A percentile compares a stretch with the other conserved stretches of the same genome.
Conservation (phyloP, 371 early-diverging fungal genomes). For the Dipsacomyces acuminosporus region DNA sequence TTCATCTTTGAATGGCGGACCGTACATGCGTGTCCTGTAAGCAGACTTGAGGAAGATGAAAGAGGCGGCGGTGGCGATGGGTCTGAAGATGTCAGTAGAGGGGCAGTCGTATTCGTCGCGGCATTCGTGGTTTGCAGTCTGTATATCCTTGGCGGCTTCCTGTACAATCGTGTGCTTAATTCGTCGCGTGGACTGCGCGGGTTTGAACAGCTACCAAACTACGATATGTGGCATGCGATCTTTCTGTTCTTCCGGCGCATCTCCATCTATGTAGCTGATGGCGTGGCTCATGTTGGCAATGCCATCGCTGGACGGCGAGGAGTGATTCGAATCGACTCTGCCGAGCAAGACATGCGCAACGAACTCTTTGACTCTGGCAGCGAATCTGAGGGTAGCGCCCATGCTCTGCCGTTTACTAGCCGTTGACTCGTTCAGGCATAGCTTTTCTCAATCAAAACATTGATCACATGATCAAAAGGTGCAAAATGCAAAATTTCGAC, state of each 20-base stretch:
- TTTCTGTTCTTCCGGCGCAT: conserved; percentile 14
- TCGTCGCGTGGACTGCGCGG: conserved; percentile 42
- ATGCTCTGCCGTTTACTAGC: conserved; percentile 15
- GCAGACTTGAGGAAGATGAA: background rate
- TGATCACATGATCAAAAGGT: too few species aligned
- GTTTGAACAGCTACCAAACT: conserved; percentile 46
- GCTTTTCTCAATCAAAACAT: too few species aligned
- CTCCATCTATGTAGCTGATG: conserved; percentile 2
- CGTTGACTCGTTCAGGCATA: background rate
- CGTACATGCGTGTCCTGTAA: conserved; percentile 18
- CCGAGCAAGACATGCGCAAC: conserved; percentile 28
- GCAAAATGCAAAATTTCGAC: too few species aligned
- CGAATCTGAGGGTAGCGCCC: conserved; percentile 10
- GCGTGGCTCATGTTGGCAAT: conserved; percentile 1
- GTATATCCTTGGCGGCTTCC: conserved; percentile 36
- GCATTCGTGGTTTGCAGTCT: conserved; percentile 37
- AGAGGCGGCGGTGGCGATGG: background rate
- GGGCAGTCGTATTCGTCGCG: conserved; percentile 27
- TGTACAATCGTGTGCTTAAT: conserved; percentile 43
- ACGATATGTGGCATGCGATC: conserved; percentile 30
- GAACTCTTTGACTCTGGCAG: conserved; percentile 24
- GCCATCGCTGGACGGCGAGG: conserved; percentile 15
- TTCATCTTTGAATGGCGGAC: conserved; percentile 47
- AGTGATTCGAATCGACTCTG: conserved; percentile 29
- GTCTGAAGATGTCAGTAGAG: conserved; percentile 9